Percentiles rank a stretch among this genome's conserved stretches.
Evolutionary conservation across 1,284 basidiomycete species (phyloP).

Genomic region (Termitomyces sp.): DNA sequence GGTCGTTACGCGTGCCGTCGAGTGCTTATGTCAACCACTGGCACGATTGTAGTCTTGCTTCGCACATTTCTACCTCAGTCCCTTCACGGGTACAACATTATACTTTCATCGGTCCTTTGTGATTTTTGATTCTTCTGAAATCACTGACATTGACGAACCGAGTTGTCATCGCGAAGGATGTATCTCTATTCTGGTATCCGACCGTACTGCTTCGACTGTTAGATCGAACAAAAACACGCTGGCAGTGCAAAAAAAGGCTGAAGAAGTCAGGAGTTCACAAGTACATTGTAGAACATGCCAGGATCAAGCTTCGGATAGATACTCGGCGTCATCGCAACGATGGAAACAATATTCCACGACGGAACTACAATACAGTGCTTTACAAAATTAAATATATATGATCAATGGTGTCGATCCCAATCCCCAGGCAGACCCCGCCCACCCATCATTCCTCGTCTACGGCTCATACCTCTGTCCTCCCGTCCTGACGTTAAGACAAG

Average conservation of each 20-base stretch:
- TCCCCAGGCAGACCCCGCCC: slow-evolving; percentile 41
- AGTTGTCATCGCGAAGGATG: too few species aligned
- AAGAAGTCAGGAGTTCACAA: slow-evolving; percentile 1
- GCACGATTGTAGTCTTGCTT: too few species aligned
- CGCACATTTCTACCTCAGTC: too few species aligned
- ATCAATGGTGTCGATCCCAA: slow-evolving; percentile 45
- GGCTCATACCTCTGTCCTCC: slow-evolving; percentile 39
- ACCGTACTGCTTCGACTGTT: neutral
- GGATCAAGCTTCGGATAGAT: neutral
- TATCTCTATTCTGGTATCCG: neutral
- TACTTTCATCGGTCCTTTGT: neutral
- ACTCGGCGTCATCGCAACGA: neutral
- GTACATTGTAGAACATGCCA: neutral
- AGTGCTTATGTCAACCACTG: neutral
- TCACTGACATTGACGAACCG: too few species aligned
- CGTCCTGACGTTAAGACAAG: slow-evolving; percentile 44
- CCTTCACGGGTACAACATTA: neutral
- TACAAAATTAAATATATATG: neutral
- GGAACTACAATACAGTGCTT: slow-evolving; percentile 9
- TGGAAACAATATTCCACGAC: neutral
- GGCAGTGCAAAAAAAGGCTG: neutral
- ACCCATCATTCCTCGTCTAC: slow-evolving; percentile 46
- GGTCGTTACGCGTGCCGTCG: slow-evolving; percentile 35
- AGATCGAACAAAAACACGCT: neutral
- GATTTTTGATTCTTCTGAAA: neutral